A percentile compares a stretch with the other conserved stretches of the same genome.
Evolutionary conservation across 2,329 filamentous ascomycete genomes (phyloP).

Genomic region (Cordyceps fumosorosea): DNA sequence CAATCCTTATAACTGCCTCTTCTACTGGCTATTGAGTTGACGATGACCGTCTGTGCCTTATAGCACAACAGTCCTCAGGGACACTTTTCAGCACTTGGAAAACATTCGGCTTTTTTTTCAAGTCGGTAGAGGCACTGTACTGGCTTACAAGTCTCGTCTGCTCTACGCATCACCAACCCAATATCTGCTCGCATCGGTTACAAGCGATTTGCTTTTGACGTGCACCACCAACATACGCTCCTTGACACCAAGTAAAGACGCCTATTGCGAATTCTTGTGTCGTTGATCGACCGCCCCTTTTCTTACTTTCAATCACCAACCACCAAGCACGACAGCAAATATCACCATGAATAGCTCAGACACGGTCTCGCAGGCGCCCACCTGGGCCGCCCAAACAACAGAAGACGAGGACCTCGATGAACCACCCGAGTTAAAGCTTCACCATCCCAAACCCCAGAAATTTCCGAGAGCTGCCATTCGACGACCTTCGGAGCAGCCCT

Average conservation of each 20-base stretch:
- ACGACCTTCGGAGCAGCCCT: conserved; percentile 56
- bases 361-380: conserved; percentile 22
- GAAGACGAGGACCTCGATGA: conserved; percentile 81
- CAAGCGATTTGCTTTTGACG: not conserved
- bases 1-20: not conserved
- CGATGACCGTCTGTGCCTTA: conserved; percentile 29
- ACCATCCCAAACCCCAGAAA: conserved; percentile 24
- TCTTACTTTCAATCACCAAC: not conserved
- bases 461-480: conserved; percentile 43
- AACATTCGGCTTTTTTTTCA: not conserved
- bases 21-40: conserved; percentile 17
- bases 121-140: conserved; percentile 17
- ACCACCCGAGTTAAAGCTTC: conserved; percentile 60
- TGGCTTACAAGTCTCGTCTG: conserved; percentile 20
- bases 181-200: not conserved
- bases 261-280: conserved; percentile 6
- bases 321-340: conserved; percentile 18
- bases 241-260: conserved; percentile 4
- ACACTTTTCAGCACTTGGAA: conserved; percentile 19
- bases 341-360: conserved; percentile 30
- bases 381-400: conserved; percentile 33
- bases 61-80: conserved; percentile 33
- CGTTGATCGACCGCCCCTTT: conserved; percentile 9
- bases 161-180: conserved; percentile 16
- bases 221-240: not conserved